phyloP scores from a whole-genome alignment of 208 protist genomes.

The Wallacemonas sp. region DNA sequence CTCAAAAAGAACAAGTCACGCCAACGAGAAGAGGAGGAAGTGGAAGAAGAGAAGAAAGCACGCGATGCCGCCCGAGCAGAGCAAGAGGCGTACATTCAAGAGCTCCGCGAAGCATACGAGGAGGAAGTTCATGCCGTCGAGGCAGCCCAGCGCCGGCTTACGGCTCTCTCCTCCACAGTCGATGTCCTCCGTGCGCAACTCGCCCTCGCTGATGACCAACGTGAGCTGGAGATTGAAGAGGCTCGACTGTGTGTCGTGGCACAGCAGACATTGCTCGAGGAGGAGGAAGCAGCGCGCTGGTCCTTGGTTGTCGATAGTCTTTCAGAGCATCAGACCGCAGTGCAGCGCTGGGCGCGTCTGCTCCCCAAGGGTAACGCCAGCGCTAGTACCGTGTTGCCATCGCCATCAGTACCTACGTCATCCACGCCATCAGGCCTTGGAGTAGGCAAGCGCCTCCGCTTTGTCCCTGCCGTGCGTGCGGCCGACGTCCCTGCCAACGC shows the following conservation, averaged over 20 bases:
- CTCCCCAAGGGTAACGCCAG: no score
- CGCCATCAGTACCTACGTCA: no score
- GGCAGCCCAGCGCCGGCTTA: neutral
- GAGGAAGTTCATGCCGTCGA: neutral
- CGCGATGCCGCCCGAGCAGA: neutral
- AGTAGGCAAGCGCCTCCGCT: conserved; percentile 1
- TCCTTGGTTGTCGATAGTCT: neutral
- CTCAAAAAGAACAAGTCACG: no score
- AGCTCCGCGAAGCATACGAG: conserved; percentile 4
- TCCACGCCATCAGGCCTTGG: neutral
- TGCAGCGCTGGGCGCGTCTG: no score
- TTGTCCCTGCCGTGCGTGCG: neutral
- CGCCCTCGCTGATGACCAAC: conserved; percentile 7
- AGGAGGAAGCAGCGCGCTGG: neutral
- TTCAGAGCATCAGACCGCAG: neutral
- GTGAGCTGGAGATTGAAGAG: neutral
- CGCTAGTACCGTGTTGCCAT: no score
- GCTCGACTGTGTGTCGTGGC: neutral
- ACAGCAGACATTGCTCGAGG: neutral
- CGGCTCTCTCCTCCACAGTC: neutral
- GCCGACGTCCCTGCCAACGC: neutral
- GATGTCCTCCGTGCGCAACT: conserved; percentile 8
- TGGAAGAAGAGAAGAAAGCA: neutral
- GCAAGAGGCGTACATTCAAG: neutral
- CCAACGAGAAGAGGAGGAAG: neutral